Conservation (phyloP, 257 asterid genomes). For the Thymus mandschuricus region DNA sequence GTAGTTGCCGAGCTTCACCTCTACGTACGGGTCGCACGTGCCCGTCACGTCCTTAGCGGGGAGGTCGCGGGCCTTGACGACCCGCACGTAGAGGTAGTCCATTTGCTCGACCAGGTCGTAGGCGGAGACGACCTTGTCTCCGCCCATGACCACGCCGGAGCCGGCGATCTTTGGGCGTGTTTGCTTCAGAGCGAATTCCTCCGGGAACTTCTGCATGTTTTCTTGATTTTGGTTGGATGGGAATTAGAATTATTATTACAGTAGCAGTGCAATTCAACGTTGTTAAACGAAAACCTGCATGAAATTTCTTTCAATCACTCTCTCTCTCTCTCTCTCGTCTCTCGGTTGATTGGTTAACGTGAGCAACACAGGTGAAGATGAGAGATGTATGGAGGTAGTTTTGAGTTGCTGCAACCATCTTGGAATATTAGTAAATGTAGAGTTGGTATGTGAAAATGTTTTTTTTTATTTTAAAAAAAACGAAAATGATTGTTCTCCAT, state of each 20-base stretch:
- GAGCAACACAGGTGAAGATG: not conserved
- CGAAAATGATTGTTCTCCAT: not conserved
- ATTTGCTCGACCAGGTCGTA: slow-evolving; percentile 91
- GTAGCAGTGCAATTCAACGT: no score
- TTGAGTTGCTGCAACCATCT: slow-evolving; percentile 51
- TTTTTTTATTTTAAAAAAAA: not conserved
- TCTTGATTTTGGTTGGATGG: slow-evolving; percentile 19
- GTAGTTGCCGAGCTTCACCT: slow-evolving; percentile 81
- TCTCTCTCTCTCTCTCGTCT: not conserved
- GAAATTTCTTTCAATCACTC: no score
- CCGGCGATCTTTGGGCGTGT: slow-evolving; percentile 82
- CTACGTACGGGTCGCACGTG: slow-evolving; percentile 77
- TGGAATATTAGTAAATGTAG: not conserved
- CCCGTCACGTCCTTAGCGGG: slow-evolving; percentile 62
- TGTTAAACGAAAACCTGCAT: no score
- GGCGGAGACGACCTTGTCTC: slow-evolving; percentile 65
- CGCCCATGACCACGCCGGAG: slow-evolving; percentile 63
- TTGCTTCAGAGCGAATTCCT: slow-evolving; percentile 74
- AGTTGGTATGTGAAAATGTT: slow-evolving; percentile 12
- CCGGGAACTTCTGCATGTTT: slow-evolving; percentile 52
- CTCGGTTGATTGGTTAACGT: not conserved
- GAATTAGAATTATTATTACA: no score
- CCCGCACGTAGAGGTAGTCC: slow-evolving; percentile 80
- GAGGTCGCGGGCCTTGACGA: slow-evolving; percentile 70
- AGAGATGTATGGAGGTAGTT: slow-evolving; percentile 46